Conservation (phyloP, 495 filamentous ascomycete genomes). For the Podospora sp. region DNA sequence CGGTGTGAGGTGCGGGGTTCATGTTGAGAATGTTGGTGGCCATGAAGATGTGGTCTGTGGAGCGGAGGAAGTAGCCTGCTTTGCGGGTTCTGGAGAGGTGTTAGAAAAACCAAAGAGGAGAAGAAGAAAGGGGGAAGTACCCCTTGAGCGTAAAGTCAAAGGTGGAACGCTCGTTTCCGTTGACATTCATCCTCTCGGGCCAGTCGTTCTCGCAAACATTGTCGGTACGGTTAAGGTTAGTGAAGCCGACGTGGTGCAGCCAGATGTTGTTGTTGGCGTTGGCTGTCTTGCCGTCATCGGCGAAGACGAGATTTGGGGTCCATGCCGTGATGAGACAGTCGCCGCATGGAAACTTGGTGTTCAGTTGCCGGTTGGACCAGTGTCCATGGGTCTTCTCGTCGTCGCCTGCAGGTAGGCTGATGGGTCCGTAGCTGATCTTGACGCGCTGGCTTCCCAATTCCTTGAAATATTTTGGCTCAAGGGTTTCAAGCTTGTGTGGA, state of each 20-base stretch:
- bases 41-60: constrained; percentile 9
- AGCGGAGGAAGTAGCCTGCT: constrained; percentile 19
- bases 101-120: no score
- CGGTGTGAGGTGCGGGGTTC: background rate
- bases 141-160: constrained; percentile 20
- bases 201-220: constrained; percentile 5
- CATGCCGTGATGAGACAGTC: constrained; percentile 18
- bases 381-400: constrained; percentile 10
- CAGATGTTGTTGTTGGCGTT: constrained; percentile 24
- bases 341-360: constrained; percentile 15
- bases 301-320: constrained; percentile 3
- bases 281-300: constrained; percentile 11
- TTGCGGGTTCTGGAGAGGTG: constrained; percentile 9
- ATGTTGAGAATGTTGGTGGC: constrained; percentile 18
- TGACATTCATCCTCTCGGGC: constrained; percentile 20
- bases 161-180: constrained; percentile 19
- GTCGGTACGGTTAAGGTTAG: constrained; percentile 22
- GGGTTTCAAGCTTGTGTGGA: background rate
- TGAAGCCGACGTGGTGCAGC: constrained; percentile 23
- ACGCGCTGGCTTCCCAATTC: constrained; percentile 19
- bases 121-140: no score
- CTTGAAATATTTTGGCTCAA: constrained; percentile 19
- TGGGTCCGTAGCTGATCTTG: constrained; percentile 17
- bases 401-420: background rate
- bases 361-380: background rate